A percentile compares a stretch with the other conserved stretches of the same genome.
These are phyloP conservation scores for Takakia lepidozioides DNA, from an alignment of 225 moss, liverwort and hornwort genomes.

Conservation along the genomic window DNA sequence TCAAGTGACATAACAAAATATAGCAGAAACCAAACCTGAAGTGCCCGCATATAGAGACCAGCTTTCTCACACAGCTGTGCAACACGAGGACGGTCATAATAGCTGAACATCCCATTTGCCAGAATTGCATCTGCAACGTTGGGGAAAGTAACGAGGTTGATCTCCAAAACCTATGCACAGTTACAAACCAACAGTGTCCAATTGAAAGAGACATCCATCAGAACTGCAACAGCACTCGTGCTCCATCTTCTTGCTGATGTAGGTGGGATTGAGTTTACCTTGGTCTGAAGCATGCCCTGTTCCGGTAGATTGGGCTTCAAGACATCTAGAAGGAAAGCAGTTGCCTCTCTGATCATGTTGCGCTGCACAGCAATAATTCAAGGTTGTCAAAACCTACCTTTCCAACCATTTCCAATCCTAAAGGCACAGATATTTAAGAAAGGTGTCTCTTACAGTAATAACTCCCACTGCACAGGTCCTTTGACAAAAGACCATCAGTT, in stretches of 20 bases:
- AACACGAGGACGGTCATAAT: conserved; percentile 88
- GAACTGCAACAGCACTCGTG: no score
- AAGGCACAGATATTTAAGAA: no score
- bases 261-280: no score
- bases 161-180: conserved; percentile 74
- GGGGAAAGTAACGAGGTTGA: conserved; percentile 92
- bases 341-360: conserved; percentile 92
- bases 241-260: no score
- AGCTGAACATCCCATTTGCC: conserved; percentile 90
- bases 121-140: conserved; percentile 95
- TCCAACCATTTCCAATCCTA: no score
- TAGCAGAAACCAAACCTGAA: conserved; percentile 44
- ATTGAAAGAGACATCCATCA: no score
- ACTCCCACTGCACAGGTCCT: no score
- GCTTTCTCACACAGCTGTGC: conserved; percentile 98
- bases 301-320: conserved; percentile 87
- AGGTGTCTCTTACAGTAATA: no score
- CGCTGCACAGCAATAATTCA: no score
- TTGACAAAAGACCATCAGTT: no score
- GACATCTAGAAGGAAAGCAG: conserved; percentile 85
- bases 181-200: no score
- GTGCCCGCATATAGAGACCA: conserved; percentile 89
- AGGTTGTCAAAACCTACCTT: no score
- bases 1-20: neutral
- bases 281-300: conserved; percentile 82